Evolutionary conservation across 441 rosid genomes (phyloP).

Genomic region (California macrophylla): DNA sequence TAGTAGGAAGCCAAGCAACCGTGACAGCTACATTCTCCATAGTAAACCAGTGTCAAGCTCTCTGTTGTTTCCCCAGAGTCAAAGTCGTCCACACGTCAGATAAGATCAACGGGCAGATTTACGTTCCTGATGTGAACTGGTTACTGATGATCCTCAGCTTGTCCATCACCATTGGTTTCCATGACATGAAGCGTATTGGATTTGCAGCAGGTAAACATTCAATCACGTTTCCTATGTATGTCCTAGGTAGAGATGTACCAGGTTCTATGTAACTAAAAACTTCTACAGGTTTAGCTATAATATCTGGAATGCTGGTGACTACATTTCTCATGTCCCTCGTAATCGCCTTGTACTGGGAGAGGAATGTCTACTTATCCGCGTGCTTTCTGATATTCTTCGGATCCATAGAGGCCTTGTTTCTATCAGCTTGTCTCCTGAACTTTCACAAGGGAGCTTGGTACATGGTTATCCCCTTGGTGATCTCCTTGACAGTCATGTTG

Average conservation of each 20-base stretch:
- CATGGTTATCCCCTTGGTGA: conserved; percentile 30
- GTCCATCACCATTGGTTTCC: conserved; percentile 38
- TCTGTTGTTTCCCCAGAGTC: conserved; percentile 53
- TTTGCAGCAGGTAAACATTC: conserved; percentile 38
- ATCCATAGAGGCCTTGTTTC: conserved; percentile 37
- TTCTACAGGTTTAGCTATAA: conserved; percentile 40
- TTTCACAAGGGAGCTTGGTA: conserved; percentile 54
- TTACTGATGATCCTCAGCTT: conserved; percentile 54
- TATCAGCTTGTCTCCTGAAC: conserved; percentile 35
- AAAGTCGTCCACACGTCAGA: conserved; percentile 54
- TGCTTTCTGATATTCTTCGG: conserved; percentile 46
- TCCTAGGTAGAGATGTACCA: too few species aligned
- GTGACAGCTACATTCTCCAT: conserved; percentile 64
- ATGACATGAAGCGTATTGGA: conserved; percentile 30
- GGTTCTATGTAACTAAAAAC: too few species aligned
- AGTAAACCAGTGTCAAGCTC: conserved; percentile 56
- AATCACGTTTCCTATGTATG: too few species aligned
- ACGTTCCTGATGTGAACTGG: conserved; percentile 59
- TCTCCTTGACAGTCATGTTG: conserved; percentile 41
- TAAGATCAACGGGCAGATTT: conserved; percentile 48
- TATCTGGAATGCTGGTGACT: conserved; percentile 50
- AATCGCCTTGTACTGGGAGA: conserved; percentile 47
- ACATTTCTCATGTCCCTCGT: conserved; percentile 68
- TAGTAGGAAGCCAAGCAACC: conserved; percentile 62
- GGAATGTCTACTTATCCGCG: conserved; percentile 30